Evolutionary conservation across 2,329 filamentous ascomycete species (phyloP).

Genomic region (Colletotrichum sp.): DNA sequence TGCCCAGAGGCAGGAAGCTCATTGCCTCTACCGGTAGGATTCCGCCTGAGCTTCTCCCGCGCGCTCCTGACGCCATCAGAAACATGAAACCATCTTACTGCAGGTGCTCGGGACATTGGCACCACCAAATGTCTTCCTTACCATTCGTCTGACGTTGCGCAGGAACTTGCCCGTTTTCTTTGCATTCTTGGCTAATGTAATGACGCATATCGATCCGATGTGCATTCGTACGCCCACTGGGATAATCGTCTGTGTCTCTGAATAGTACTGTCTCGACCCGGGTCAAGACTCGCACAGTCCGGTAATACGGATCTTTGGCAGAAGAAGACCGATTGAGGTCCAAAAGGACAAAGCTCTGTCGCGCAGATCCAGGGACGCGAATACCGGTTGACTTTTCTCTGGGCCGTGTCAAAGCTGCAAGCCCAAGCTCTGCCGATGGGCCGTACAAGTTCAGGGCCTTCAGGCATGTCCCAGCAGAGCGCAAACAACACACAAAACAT

Average conservation of each 20-base stretch:
- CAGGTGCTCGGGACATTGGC: not conserved
- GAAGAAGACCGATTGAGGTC: not conserved
- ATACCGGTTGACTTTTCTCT: not conserved
- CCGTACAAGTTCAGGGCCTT: not conserved
- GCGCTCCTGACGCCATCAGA: conserved; percentile 10
- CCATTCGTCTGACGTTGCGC: conserved; percentile 4
- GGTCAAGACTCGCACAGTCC: not conserved
- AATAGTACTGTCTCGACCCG: not conserved
- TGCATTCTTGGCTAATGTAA: conserved; percentile 2
- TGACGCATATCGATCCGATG: conserved; percentile 1
- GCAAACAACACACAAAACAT: conserved; percentile 1
- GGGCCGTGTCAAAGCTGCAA: not conserved
- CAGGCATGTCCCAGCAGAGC: not conserved
- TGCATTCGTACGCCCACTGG: not conserved
- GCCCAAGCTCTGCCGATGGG: not conserved
- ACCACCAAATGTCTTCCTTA: not conserved
- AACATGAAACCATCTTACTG: conserved; percentile 17
- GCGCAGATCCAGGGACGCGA: not conserved
- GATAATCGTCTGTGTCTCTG: not conserved
- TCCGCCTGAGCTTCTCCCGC: conserved; percentile 1
- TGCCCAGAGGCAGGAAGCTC: not conserved
- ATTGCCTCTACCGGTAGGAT: not conserved
- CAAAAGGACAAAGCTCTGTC: not conserved
- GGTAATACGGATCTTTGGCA: not conserved
- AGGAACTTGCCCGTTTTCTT: not conserved